phyloP scores from a whole-genome alignment of 345 rosid species.

The Trapa incisa region DNA sequence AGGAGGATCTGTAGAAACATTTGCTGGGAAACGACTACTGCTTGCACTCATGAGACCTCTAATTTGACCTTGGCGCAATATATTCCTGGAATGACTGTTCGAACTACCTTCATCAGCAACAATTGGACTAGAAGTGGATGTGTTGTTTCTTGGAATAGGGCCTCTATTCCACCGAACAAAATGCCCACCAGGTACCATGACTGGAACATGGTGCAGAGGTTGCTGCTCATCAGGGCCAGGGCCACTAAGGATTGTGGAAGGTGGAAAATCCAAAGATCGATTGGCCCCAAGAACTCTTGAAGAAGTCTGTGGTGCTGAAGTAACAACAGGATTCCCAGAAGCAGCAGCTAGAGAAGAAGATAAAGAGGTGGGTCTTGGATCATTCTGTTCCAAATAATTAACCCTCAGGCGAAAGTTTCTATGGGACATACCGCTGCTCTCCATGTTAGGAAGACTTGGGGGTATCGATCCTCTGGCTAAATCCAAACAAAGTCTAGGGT shows the following conservation, averaged over 20 bases:
- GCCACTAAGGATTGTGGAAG: conserved; percentile 23
- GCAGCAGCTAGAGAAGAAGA: conserved; percentile 34
- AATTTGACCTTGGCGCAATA: conserved; percentile 35
- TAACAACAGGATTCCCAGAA: conserved; percentile 30
- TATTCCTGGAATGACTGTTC: conserved; percentile 28
- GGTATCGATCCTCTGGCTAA: conserved; percentile 20
- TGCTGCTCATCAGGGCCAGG: conserved; percentile 25
- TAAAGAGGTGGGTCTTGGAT: conserved; percentile 22
- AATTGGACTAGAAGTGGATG: conserved; percentile 28
- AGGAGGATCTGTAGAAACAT: conserved; percentile 36
- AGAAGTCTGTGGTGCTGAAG: conserved; percentile 30
- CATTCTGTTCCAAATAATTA: conserved; percentile 39
- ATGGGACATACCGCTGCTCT: conserved; percentile 29
- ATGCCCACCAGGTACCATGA: conserved; percentile 31
- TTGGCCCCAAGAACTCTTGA: conserved; percentile 25
- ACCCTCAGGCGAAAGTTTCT: conserved; percentile 51
- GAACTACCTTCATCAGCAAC: conserved; percentile 24
- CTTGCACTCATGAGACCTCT: conserved; percentile 21
- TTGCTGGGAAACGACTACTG: conserved; percentile 30
- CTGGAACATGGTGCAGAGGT: conserved; percentile 29
- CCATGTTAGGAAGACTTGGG: conserved; percentile 22
- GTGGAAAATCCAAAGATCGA: conserved; percentile 35
- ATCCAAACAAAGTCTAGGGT: conserved; percentile 32
- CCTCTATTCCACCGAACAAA: conserved; percentile 45
- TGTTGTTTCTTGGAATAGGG: conserved; percentile 27